Percentiles rank a stretch among this genome's conserved stretches.
These are phyloP conservation scores for Selenicereus undatus DNA, from an alignment of 148 eudicot genomes.

Conservation along the genomic window DNA sequence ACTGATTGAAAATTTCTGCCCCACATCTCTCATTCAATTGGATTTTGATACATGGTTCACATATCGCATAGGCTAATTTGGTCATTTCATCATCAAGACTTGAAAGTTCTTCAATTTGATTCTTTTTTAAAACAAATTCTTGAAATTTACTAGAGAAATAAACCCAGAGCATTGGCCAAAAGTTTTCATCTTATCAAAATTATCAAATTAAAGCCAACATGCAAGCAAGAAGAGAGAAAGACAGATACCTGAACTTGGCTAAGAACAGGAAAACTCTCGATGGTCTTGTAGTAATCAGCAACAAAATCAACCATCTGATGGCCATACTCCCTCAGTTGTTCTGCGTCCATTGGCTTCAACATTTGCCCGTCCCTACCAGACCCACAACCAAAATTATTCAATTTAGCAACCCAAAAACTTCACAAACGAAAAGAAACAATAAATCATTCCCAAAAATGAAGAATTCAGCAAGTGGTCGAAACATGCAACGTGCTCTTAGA, in stretches of 20 bases:
- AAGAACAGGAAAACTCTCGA: conserved; percentile 78
- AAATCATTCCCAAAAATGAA: background rate
- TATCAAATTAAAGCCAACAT: background rate
- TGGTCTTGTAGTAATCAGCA: conserved; percentile 89
- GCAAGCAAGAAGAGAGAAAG: background rate
- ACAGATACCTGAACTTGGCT: conserved; percentile 53
- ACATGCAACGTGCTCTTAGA: background rate
- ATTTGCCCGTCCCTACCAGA: conserved; percentile 45
- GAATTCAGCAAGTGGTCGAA: background rate
- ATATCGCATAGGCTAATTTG: background rate
- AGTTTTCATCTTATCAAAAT: background rate
- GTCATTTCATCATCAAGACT: background rate
- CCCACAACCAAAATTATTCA: background rate
- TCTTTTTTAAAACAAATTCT: background rate
- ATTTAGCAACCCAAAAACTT: background rate
- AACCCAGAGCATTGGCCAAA: background rate
- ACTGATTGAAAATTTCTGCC: background rate
- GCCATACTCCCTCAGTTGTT: conserved; percentile 70
- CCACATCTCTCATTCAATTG: background rate
- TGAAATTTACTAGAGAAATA: background rate
- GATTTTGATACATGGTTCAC: background rate
- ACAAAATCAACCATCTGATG: conserved; percentile 95
- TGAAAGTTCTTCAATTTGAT: background rate
- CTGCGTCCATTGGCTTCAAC: conserved; percentile 87
- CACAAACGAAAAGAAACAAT: background rate